Evolutionary conservation across 495 filamentous ascomycete species (phyloP), one percentile per base, ranked within the genome.

Genomic region (Aspergillus kassunensis): DNA sequence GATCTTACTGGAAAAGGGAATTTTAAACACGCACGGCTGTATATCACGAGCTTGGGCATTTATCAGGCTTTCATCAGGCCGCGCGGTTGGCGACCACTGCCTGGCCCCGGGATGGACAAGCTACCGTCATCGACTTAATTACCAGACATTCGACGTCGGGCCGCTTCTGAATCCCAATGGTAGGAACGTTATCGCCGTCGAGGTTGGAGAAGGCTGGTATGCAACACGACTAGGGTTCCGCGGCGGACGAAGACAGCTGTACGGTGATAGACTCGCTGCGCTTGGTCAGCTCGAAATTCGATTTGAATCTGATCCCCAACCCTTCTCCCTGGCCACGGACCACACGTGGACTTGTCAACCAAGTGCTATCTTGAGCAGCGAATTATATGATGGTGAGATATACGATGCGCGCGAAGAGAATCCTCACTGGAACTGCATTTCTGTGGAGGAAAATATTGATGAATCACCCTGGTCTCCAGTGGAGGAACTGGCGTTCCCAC

Each of bases 201-300:
- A 74, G 25, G 73, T 80, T 15, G 78, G 68, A 0, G 80, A 83
- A 37, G 80, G 79, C 0, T 83, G 80, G 80, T 81, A 69, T 61
- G 56, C 71, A 2, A 74, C 73, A 10, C 65, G 76, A 13, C 55
- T 82, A n/a, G 79, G 79, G 0, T 75, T 68, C 21, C 51, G 46
- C 5, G 65, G 64, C 16, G 67, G 60, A 5, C 50, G 49, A 16
- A 48, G 59, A 1, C 44, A 57, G 27, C 47, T 76, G n/a, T 83
- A 73, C 46, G 79, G 78, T 0, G 68, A 79, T 41, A 59, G 60
- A 6, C 47, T 80, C 13, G 80, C 57, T 0, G 35, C 74, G 1
- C 54, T 82, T 10, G 75, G 68, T 3, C 68, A 75, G 41, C 51
- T 83, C 12, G 72, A 77, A 31, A 49, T 75, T 42, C 54, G 57